Conservation (phyloP, 2,329 filamentous ascomycete species). For the Colletotrichum shisoi region DNA sequence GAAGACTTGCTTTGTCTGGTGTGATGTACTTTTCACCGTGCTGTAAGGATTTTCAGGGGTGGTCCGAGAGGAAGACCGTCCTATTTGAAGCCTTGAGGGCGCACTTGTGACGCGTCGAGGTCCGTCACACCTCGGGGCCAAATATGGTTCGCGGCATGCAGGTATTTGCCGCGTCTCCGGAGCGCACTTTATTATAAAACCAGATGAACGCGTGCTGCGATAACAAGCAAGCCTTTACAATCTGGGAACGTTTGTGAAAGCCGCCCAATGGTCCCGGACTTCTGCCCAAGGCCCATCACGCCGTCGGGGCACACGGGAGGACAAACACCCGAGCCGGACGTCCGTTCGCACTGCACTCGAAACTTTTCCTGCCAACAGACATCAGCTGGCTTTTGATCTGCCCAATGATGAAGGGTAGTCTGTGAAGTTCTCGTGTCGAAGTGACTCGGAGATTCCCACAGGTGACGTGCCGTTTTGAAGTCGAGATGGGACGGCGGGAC, state of each 20-base stretch:
- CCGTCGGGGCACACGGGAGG: conserved; percentile 1
- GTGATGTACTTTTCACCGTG: neutral
- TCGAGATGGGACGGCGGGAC: conserved; percentile 16
- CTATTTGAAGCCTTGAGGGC: neutral
- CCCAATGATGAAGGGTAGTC: neutral
- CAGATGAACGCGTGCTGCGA: neutral
- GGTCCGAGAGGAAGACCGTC: conserved; percentile 9
- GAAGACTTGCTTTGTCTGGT: no score
- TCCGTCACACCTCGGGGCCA: neutral
- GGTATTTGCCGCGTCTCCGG: neutral
- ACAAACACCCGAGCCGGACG: conserved; percentile 20
- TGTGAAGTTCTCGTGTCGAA: neutral
- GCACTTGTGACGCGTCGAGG: neutral
- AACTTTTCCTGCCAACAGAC: neutral
- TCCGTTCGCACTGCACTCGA: conserved; percentile 11
- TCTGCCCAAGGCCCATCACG: neutral
- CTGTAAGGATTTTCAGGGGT: neutral
- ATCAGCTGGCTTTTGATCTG: neutral
- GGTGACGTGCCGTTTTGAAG: conserved; percentile 3
- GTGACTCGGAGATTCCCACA: neutral
- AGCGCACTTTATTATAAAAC: no score
- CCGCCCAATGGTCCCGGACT: neutral
- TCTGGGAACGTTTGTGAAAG: neutral
- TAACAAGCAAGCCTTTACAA: neutral
- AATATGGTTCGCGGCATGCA: conserved; percentile 18